Evolutionary conservation across 352 stramenopile species (phyloP), one percentile per base, ranked within the genome.

Genomic region (Globisporangium viniferum): DNA sequence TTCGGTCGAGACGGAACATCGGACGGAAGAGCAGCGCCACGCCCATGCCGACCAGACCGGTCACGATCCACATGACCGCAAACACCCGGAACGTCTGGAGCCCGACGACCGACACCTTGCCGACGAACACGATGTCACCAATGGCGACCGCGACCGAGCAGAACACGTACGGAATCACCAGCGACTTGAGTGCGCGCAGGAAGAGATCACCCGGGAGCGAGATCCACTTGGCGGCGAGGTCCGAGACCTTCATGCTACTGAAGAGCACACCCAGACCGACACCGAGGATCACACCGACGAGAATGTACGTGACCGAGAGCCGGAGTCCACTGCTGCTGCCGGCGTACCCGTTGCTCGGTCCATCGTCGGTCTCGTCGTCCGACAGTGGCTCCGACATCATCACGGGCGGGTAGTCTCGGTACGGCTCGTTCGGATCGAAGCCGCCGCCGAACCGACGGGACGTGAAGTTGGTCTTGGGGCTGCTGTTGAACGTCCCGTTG

Each of bases 91-190:
- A 65, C 10, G 88, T 95, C 66, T 91, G 80, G 5, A 81, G 60
- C 10, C 83, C 84, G 22, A 95, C 73, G 22, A 91, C 74, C 4
- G 81, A 90, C 0, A 90, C 79, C 68, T 92, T 92, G 41, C 85
- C 85, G 3, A 92, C 80, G 46, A 85, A 88, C 41, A 95, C 77
- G 33, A 92, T 88, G 65, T 93, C 88, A 0, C 83, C 83, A 14
- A 93, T 84, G 22, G 84, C 84, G 9, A 95, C 83, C 0, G 86
- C 82, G 20, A 95, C 85, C 0, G 83, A 84, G 61, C 82, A 93
- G 73, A 95, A 95, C 2, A 93, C 84, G 63, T 93, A 89, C 22
- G 88, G 88, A 14, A 95, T 67, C n/a, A 93, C 85, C 5, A 95
- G 72, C 33, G 82, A 81, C 69, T 90, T 93, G 41, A 94, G 72